A percentile compares a stretch with the other conserved stretches of the same genome.
phyloP scores from a whole-genome alignment of 352 stramenopile genomes.

The Phytopythium litorale region DNA sequence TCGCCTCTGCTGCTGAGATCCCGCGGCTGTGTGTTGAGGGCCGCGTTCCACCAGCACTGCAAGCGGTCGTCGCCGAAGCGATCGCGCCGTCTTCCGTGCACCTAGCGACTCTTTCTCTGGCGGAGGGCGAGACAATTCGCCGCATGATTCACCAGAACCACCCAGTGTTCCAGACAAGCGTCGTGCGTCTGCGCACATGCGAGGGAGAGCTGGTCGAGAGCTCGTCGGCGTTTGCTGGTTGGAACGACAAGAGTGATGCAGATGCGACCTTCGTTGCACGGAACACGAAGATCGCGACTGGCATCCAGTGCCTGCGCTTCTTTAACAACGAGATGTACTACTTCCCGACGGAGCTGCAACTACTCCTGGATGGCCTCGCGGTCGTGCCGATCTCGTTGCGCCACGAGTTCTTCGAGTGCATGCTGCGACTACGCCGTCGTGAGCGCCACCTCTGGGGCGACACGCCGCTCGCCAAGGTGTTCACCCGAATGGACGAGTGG shows the following conservation, averaged over 20 bases:
- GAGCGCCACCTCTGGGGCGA: slow-evolving; percentile 95
- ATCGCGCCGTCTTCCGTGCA: slow-evolving; percentile 62
- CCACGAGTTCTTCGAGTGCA: slow-evolving; percentile 84
- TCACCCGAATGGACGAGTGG: slow-evolving; percentile 97
- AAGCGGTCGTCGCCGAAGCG: slow-evolving; percentile 32
- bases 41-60: slow-evolving; percentile 22
- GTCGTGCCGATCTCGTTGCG: slow-evolving; percentile 60
- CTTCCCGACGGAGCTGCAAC: slow-evolving; percentile 89
- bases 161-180: slow-evolving; percentile 60
- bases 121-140: slow-evolving; percentile 96
- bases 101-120: slow-evolving; percentile 95
- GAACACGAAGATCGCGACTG: slow-evolving; percentile 38
- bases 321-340: slow-evolving; percentile 99
- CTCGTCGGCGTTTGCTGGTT: slow-evolving; percentile 66
- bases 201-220: slow-evolving; percentile 81
- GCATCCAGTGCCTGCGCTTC: slow-evolving; percentile 93
- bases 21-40: not conserved
- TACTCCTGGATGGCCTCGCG: slow-evolving; percentile 81
- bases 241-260: slow-evolving; percentile 17
- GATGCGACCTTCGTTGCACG: not conserved
- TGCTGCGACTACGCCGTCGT: slow-evolving; percentile 89
- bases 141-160: slow-evolving; percentile 93
- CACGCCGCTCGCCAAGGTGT: slow-evolving; percentile 96
- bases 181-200: slow-evolving; percentile 71
- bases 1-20: slow-evolving; percentile 30